Evolutionary conservation across 2,329 filamentous ascomycete genomes (phyloP).

Genomic region (Pseudogymnoascus sp.): DNA sequence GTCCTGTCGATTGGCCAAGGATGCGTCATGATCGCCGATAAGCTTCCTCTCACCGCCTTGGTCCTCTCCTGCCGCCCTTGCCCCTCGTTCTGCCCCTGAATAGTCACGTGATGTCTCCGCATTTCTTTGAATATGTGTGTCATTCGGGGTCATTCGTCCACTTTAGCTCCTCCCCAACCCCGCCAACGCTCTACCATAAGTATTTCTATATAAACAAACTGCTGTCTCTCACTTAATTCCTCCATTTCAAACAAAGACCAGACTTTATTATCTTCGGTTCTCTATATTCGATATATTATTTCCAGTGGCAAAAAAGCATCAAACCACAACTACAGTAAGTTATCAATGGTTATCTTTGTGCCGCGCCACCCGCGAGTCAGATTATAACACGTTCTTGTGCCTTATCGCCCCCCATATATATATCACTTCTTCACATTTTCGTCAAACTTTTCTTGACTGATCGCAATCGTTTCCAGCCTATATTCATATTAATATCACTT

Average conservation of each 20-base stretch:
- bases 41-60: neutral
- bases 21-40: neutral
- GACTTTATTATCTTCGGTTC: neutral
- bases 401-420: slow-evolving; percentile 1
- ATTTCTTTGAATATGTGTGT: neutral
- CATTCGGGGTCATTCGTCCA: slow-evolving; percentile 6
- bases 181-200: neutral
- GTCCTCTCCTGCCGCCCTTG: neutral
- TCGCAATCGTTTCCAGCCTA: neutral
- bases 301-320: neutral
- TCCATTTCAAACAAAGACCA: neutral
- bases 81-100: slow-evolving; percentile 6
- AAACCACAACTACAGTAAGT: neutral
- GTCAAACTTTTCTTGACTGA: neutral
- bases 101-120: neutral
- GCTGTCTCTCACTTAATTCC: neutral
- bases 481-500: neutral
- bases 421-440: neutral
- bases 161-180: neutral
- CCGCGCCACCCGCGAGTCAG: slow-evolving; percentile 1
- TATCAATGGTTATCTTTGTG: neutral
- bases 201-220: neutral
- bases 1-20: neutral
- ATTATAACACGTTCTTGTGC: neutral
- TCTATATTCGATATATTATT: neutral